Evolutionary conservation across 2,329 filamentous ascomycete species (phyloP), one percentile per base, ranked within the genome.

Genomic region (Talaromyces sp.): DNA sequence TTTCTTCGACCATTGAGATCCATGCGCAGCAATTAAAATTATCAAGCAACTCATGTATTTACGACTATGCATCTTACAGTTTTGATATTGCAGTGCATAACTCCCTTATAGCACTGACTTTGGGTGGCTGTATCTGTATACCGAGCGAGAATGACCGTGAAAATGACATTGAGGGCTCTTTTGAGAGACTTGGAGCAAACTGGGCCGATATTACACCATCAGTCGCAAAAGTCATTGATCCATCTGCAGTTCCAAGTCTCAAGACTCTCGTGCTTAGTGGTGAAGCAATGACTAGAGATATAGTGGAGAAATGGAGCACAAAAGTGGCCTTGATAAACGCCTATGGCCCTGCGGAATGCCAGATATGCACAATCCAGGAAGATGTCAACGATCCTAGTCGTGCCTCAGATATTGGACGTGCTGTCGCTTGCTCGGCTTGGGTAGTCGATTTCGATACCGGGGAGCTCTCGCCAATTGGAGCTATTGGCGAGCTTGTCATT

Each of bases 11-110:
- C 4, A 83, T 86, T 25, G 72, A 82, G 10, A 80, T 81, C 0
- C 85, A 87, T 66, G 84, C 82, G 0, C 73, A 79, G 0, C 81
- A 83, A 0, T 77, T 88, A 7, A 35, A 35, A 5, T 11, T 63
- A 8, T 13, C 27, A 17, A 17, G 47, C 13, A 9, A 41, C n/a
- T 39, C 52, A 15, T 5, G 52, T n/a, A 37, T 47, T 11, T 59
- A 22, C 2, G 27, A 58, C 7, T 50, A 39, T 3, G 52, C 52
- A 3, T 63, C 62, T 13, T 63, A 49, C 19, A 63, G 52, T 22
- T 63, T 63, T 27, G 62, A 58, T 41, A 45, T 63, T 27, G 25
- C 39, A 4, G 31, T 58, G 2, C 27, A 49, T 43, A 49, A 58
- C 11, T 11, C 41, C 6, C 17, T 63, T 17, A 58, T 37, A 41